Percentiles rank a stretch among this genome's conserved stretches.
These are phyloP conservation scores for Erodium texanum DNA, from an alignment of 441 rosid species.

Conservation along the genomic window DNA sequence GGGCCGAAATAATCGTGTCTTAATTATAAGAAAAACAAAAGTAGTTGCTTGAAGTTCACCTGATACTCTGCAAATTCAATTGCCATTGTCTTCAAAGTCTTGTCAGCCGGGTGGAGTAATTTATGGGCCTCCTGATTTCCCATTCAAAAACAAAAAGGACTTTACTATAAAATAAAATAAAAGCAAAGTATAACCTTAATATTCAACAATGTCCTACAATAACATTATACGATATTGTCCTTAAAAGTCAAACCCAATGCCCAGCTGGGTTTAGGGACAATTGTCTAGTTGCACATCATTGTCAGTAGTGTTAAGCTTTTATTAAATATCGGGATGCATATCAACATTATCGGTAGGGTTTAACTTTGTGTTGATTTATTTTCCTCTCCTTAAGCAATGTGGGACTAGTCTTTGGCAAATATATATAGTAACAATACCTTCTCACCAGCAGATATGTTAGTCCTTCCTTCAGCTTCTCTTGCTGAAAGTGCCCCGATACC, in stretches of 20 bases:
- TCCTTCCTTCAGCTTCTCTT: conserved; percentile 96
- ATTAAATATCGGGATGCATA: too few species aligned
- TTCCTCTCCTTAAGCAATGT: not conserved
- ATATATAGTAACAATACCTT: conserved; percentile 38
- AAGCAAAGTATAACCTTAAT: conserved; percentile 8
- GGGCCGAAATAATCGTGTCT: not conserved
- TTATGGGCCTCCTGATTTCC: conserved; percentile 75
- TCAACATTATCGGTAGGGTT: too few species aligned
- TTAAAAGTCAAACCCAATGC: not conserved
- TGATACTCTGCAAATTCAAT: conserved; percentile 94
- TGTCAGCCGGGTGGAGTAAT: conserved; percentile 82
- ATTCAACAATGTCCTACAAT: not conserved
- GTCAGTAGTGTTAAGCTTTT: not conserved
- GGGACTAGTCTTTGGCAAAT: not conserved
- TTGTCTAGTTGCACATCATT: not conserved
- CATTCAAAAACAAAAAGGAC: conserved; percentile 8
- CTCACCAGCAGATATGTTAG: conserved; percentile 67
- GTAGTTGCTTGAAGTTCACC: conserved; percentile 29
- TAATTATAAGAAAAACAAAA: not conserved
- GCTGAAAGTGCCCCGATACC: conserved; percentile 87
- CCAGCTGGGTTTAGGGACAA: not conserved
- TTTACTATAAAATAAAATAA: not conserved
- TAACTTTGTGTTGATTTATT: too few species aligned
- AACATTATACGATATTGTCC: too few species aligned
- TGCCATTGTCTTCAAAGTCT: conserved; percentile 76